A percentile compares a stretch with the other conserved stretches of the same genome.
phyloP scores from a whole-genome alignment of 441 rosid species.

The Populus tomentosa region DNA sequence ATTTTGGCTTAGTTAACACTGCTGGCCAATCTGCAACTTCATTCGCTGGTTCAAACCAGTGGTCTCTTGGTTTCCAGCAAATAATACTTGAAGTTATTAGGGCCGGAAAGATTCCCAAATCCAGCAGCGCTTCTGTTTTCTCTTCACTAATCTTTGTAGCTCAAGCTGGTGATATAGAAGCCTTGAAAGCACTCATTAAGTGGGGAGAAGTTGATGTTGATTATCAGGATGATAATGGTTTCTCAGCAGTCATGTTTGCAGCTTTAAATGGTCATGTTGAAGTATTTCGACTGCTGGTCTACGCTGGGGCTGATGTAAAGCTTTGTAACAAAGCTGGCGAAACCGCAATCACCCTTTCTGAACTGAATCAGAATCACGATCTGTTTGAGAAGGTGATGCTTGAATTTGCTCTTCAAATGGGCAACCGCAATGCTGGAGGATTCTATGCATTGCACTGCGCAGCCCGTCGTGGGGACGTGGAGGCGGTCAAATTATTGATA shows the following conservation, averaged over 20 bases:
- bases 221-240: constrained; percentile 77
- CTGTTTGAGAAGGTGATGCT: constrained; percentile 92
- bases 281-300: constrained; percentile 67
- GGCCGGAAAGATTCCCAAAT: constrained; percentile 52
- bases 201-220: constrained; percentile 44
- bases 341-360: constrained; percentile 70
- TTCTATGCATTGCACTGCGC: constrained; percentile 93
- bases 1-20: constrained; percentile 61
- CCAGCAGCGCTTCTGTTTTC: constrained; percentile 55
- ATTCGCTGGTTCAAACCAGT: constrained; percentile 47
- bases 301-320: constrained; percentile 87
- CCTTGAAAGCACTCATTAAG: constrained; percentile 46
- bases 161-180: constrained; percentile 66
- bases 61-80: constrained; percentile 69
- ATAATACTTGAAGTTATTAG: constrained; percentile 49
- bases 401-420: constrained; percentile 84
- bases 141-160: constrained; percentile 58
- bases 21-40: constrained; percentile 48
- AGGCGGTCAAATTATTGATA: constrained; percentile 62
- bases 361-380: constrained; percentile 53
- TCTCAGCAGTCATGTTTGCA: constrained; percentile 82
- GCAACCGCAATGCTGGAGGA: constrained; percentile 61
- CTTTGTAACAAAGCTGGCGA: constrained; percentile 61
- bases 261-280: constrained; percentile 77
- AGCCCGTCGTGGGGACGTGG: constrained; percentile 80